Percentiles rank a stretch among this genome's conserved stretches.
These are phyloP conservation scores for Aspergillus sergii DNA, from an alignment of 2,329 filamentous ascomycete genomes.

Conservation along the genomic window DNA sequence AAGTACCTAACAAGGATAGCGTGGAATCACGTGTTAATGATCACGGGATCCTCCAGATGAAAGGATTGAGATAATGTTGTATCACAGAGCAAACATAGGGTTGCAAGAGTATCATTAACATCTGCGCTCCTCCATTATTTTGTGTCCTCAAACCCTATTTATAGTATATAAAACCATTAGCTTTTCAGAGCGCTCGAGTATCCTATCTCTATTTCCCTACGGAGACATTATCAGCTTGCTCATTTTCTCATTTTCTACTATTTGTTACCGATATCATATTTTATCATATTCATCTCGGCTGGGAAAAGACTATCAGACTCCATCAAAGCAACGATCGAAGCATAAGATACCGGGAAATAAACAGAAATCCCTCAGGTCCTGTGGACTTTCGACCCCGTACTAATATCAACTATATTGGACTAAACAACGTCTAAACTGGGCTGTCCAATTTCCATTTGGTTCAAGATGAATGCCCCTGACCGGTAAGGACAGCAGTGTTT, in stretches of 20 bases:
- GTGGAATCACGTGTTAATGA: constrained; percentile 5
- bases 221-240: not conserved
- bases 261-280: not conserved
- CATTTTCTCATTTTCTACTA: not conserved
- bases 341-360: not conserved
- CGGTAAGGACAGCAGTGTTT: constrained; percentile 38
- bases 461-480: constrained; percentile 52
- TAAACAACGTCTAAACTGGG: not conserved
- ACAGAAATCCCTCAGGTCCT: not conserved
- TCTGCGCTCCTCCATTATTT: not conserved
- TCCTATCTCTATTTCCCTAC: not conserved
- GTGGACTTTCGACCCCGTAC: not conserved
- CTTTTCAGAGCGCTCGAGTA: not conserved
- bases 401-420: not conserved
- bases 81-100: not conserved
- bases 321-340: not conserved
- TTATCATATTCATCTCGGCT: not conserved
- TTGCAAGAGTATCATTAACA: not conserved
- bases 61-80: not conserved
- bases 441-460: not conserved
- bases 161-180: not conserved
- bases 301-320: not conserved
- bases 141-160: not conserved
- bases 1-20: constrained; percentile 6
- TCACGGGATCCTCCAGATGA: constrained; percentile 11